A percentile compares a stretch with the other conserved stretches of the same genome.
Conservation (phyloP, 495 filamentous ascomycete genomes). For the Hypoxylon intermedium region DNA sequence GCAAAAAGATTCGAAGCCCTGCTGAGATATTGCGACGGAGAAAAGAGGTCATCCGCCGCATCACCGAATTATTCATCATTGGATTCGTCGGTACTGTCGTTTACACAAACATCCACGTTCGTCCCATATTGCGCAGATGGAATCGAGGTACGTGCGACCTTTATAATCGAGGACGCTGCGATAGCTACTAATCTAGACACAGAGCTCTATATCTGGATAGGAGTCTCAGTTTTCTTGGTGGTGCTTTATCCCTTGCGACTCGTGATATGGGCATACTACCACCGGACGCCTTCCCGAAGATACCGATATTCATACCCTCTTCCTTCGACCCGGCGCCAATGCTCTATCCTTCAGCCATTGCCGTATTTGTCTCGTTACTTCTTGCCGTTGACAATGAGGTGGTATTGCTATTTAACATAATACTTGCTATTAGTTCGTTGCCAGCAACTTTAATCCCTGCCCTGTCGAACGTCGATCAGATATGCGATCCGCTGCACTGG, state of each 20-base stretch:
- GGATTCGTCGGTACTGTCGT: conserved; percentile 50
- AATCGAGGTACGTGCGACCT: conserved; percentile 44
- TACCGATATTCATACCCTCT: conserved; percentile 64
- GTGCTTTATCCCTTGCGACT: conserved; percentile 57
- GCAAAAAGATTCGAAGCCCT: conserved; percentile 34
- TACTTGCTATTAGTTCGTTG: conserved; percentile 79
- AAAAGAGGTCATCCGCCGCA: conserved; percentile 55
- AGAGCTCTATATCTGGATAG: conserved; percentile 45
- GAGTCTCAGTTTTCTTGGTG: conserved; percentile 36
- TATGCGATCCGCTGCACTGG: conserved; percentile 73
- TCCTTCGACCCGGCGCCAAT: conserved; percentile 91
- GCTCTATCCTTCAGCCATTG: conserved; percentile 81
- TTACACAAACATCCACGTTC: conserved; percentile 43
- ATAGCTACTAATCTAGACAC: conserved; percentile 18
- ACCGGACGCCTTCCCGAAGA: conserved; percentile 44
- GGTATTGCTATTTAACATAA: conserved; percentile 76
- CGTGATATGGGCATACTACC: conserved; percentile 50
- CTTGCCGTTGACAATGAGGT: conserved; percentile 64
- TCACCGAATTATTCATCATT: conserved; percentile 54
- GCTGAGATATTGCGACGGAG: conserved; percentile 50
- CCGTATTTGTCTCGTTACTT: conserved; percentile 78
- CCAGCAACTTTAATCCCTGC: conserved; percentile 77
- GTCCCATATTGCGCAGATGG: conserved; percentile 43
- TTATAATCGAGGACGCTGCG: not conserved
- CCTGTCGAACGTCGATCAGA: conserved; percentile 15